Conservation (phyloP, 345 rosid genomes). For the Litchi chinensis region DNA sequence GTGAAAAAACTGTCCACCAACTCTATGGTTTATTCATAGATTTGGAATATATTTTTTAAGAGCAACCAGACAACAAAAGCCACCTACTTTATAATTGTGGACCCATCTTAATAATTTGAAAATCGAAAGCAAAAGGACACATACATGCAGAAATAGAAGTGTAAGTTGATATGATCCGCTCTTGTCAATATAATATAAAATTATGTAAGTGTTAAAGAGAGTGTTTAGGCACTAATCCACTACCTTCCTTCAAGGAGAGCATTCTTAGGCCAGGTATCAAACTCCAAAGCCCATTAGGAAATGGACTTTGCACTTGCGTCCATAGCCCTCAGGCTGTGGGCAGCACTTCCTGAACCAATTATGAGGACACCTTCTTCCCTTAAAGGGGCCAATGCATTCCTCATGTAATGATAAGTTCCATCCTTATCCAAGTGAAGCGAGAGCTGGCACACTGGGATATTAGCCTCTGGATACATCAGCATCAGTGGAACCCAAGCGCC, state of each 20-base stretch:
- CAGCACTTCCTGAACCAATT: slow-evolving; percentile 82
- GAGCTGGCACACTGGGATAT: slow-evolving; percentile 83
- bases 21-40: no score
- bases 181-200: no score
- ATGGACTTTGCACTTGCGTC: slow-evolving; percentile 18
- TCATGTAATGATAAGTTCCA: slow-evolving; percentile 74
- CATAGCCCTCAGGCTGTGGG: slow-evolving; percentile 73
- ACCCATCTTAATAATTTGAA: no score
- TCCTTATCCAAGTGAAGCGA: slow-evolving; percentile 63
- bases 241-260: slow-evolving; percentile 88
- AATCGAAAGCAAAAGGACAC: no score
- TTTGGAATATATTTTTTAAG: no score
- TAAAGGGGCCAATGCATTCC: slow-evolving; percentile 81
- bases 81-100: no score
- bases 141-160: no score
- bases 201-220: no score
- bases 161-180: no score
- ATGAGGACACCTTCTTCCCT: slow-evolving; percentile 87
- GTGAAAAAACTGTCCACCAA: no score
- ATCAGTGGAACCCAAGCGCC: slow-evolving; percentile 96
- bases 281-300: slow-evolving; percentile 71
- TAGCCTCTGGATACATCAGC: slow-evolving; percentile 93
- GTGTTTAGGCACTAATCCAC: no score
- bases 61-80: no score
- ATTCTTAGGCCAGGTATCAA: slow-evolving; percentile 81